Percentiles rank a stretch among this genome's conserved stretches.
Conservation (phyloP, 2,329 filamentous ascomycete genomes). For the Aspergillus ruber region DNA sequence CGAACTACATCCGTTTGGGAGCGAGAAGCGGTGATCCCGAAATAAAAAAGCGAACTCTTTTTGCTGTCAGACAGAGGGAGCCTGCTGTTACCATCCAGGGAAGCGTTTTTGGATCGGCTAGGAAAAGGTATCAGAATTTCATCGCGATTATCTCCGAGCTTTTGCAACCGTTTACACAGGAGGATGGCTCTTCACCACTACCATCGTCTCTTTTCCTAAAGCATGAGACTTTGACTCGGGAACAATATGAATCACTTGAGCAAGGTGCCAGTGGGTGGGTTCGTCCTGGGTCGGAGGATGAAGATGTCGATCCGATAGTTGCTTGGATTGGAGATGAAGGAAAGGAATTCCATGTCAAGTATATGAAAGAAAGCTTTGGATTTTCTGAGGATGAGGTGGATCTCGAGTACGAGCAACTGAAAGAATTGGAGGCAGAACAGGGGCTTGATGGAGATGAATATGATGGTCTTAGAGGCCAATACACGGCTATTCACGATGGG, state of each 20-base stretch:
- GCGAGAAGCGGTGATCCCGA: conserved; percentile 60
- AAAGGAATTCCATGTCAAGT: conserved; percentile 38
- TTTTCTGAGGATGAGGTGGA: conserved; percentile 56
- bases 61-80: conserved; percentile 47
- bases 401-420: conserved; percentile 54
- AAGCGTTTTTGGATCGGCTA: conserved; percentile 34
- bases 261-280: conserved; percentile 42
- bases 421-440: conserved; percentile 55
- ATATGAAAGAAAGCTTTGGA: conserved; percentile 44
- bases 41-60: conserved; percentile 62
- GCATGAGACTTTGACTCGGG: conserved; percentile 53
- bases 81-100: conserved; percentile 32
- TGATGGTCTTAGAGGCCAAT: conserved; percentile 46
- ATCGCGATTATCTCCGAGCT: conserved; percentile 36
- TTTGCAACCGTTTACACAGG: conserved; percentile 36
- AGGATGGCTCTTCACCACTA: conserved; percentile 41
- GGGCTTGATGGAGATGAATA: conserved; percentile 48
- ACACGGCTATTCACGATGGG: conserved; percentile 37
- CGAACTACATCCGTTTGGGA: conserved; percentile 60
- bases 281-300: conserved; percentile 23
- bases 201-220: conserved; percentile 49
- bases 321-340: conserved; percentile 54
- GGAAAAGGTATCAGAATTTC: conserved; percentile 38
- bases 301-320: conserved; percentile 38
- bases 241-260: conserved; percentile 58